phyloP scores from a whole-genome alignment of 2,329 filamentous ascomycete species.

The Cercospora nicotianae region DNA sequence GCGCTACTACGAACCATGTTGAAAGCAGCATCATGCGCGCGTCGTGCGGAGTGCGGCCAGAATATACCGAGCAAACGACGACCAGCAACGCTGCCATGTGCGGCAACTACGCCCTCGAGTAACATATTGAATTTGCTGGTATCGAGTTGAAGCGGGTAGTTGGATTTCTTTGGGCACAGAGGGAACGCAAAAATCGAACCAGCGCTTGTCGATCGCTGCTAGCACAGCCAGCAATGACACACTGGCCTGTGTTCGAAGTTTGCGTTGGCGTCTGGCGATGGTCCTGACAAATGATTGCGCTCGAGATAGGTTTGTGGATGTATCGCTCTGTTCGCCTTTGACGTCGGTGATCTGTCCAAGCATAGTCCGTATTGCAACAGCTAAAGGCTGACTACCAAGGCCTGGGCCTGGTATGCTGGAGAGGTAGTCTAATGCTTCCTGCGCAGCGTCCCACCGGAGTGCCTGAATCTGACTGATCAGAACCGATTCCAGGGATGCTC shows the following conservation, averaged over 20 bases:
- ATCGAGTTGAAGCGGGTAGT: constrained; percentile 21
- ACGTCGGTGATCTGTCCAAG: constrained; percentile 3
- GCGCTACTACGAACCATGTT: constrained; percentile 5
- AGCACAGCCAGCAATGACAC: constrained; percentile 25
- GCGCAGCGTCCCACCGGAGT: constrained; percentile 45
- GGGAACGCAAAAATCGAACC: constrained; percentile 23
- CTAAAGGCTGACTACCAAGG: constrained; percentile 19
- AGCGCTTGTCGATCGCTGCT: constrained; percentile 20
- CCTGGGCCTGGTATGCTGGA: constrained; percentile 18
- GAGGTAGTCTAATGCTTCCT: constrained; percentile 39
- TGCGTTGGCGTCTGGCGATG: not conserved
- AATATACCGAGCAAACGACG: constrained; percentile 48
- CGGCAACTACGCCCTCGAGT: constrained; percentile 56
- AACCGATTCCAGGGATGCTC: constrained; percentile 36
- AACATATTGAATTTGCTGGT: constrained; percentile 52
- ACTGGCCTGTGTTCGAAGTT: not conserved
- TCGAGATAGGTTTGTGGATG: not conserved
- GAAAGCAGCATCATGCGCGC: constrained; percentile 1
- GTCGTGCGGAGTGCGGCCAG: constrained; percentile 43
- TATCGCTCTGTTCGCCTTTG: not conserved
- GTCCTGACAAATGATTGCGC: constrained; percentile 17
- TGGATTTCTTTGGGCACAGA: constrained; percentile 1
- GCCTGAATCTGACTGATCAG: constrained; percentile 46
- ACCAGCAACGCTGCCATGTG: constrained; percentile 51
- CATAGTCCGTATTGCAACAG: constrained; percentile 18